Evolutionary conservation across 148 eudicot genomes (phyloP).

Genomic region (Vaccinium vitisidaea): DNA sequence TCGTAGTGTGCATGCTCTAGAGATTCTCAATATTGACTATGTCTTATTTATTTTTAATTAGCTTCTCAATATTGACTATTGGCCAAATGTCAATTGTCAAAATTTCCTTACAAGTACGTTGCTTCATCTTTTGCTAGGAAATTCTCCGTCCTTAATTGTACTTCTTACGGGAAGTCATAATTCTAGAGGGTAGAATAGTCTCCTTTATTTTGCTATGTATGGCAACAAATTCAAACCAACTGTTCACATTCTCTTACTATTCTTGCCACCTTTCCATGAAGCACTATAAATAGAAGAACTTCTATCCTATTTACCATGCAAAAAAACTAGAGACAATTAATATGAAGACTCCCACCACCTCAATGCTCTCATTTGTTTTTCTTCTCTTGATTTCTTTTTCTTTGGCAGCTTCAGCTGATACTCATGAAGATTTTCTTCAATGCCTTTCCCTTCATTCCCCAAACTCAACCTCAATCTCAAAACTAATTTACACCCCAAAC

Average conservation of each 20-base stretch:
- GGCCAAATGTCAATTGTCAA: background rate
- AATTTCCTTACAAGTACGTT: background rate
- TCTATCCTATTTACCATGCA: background rate
- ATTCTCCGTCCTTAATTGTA: background rate
- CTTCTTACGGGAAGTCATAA: background rate
- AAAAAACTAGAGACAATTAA: background rate
- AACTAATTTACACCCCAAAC: constrained; percentile 8
- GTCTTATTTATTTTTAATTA: too few relatives aligned
- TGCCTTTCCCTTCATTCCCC: background rate
- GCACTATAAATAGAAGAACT: background rate
- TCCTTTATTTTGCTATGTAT: background rate
- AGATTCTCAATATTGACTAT: background rate
- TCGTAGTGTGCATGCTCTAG: background rate
- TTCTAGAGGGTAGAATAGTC: background rate
- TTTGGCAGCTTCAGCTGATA: background rate
- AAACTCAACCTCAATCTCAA: constrained; percentile 1
- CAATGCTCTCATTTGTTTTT: background rate
- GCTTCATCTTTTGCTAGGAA: background rate
- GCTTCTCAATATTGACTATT: background rate
- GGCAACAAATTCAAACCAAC: background rate
- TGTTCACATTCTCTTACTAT: background rate
- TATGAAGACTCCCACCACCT: background rate
- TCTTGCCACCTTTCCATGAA: background rate
- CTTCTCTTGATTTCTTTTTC: background rate
- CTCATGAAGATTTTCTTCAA: background rate